Percentiles rank a stretch among this genome's conserved stretches.
Conservation (phyloP, 495 filamentous ascomycete species). For the Aspergillus heteromorphus region DNA sequence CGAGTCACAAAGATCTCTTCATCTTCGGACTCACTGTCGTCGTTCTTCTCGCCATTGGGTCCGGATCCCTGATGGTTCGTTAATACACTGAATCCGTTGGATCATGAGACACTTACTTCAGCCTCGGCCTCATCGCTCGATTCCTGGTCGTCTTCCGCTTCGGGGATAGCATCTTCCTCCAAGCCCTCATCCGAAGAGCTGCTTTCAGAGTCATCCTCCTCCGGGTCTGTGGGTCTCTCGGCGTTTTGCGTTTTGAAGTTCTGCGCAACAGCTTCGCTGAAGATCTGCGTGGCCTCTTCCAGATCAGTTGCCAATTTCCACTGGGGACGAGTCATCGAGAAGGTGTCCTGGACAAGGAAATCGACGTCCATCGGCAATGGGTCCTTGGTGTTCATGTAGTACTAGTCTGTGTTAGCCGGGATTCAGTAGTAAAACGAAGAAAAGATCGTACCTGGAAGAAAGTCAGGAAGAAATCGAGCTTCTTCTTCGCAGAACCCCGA, state of each 20-base stretch:
- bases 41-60: conserved; percentile 37
- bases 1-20: conserved; percentile 88
- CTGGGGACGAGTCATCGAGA: conserved; percentile 73
- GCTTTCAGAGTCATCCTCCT: conserved; percentile 59
- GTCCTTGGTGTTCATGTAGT: conserved; percentile 93
- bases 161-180: conserved; percentile 50
- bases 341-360: conserved; percentile 93
- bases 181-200: conserved; percentile 59
- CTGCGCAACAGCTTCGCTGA: conserved; percentile 80
- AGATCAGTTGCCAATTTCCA: conserved; percentile 80
- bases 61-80: conserved; percentile 42
- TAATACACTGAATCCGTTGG: background rate
- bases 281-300: conserved; percentile 77
- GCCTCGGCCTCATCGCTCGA: conserved; percentile 56
- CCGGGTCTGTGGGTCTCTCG: conserved; percentile 59
- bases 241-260: conserved; percentile 76
- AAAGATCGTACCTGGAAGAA: conserved; percentile 67
- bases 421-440: background rate
- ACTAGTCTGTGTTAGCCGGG: conserved; percentile 41
- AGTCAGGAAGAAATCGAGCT: conserved; percentile 94
- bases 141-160: conserved; percentile 52
- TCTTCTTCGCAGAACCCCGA: conserved; percentile 87
- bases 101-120: conserved; percentile 16
- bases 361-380: conserved; percentile 94
- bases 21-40: conserved; percentile 58